These are phyloP conservation scores for Chaetomium cochliodes DNA, from an alignment of 495 filamentous ascomycete species.

Conservation along the genomic window DNA sequence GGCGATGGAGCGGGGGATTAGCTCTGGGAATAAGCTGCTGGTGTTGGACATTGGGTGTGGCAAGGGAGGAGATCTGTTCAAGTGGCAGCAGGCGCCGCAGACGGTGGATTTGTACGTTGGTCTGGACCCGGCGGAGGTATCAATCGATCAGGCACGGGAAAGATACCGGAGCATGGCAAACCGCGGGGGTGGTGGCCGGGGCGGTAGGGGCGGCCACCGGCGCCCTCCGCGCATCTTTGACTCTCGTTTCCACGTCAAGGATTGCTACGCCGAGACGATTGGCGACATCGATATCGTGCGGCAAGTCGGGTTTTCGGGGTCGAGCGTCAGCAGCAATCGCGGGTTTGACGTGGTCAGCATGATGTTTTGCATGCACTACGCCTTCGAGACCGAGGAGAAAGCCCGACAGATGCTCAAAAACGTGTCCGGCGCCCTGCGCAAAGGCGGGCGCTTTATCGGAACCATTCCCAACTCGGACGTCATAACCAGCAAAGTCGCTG, in stretches of 20 bases:
- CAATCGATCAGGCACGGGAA: slow-evolving; percentile 82
- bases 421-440: slow-evolving; percentile 83
- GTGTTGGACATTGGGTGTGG: slow-evolving; percentile 95
- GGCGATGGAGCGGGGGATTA: slow-evolving; percentile 53
- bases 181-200: slow-evolving; percentile 59
- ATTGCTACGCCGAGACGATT: slow-evolving; percentile 82
- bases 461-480: slow-evolving; percentile 92
- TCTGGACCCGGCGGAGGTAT: slow-evolving; percentile 86
- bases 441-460: slow-evolving; percentile 90
- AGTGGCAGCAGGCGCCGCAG: slow-evolving; percentile 91
- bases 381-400: slow-evolving; percentile 88
- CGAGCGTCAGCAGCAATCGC: slow-evolving; percentile 57
- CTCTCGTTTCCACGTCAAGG: slow-evolving; percentile 79
- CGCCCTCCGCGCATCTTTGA: slow-evolving; percentile 64
- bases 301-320: slow-evolving; percentile 78
- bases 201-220: slow-evolving; percentile 51
- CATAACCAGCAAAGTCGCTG: slow-evolving; percentile 63
- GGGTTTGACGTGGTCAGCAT: slow-evolving; percentile 96
- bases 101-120: slow-evolving; percentile 86
- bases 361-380: slow-evolving; percentile 99
- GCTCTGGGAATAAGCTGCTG: slow-evolving; percentile 57
- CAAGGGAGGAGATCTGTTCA: slow-evolving; percentile 91
- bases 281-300: slow-evolving; percentile 73
- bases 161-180: slow-evolving; percentile 70
- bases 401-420: slow-evolving; percentile 90